Evolutionary conservation across 768 basidiomycete genomes (phyloP).

Genomic region (Suillus alpinus): DNA sequence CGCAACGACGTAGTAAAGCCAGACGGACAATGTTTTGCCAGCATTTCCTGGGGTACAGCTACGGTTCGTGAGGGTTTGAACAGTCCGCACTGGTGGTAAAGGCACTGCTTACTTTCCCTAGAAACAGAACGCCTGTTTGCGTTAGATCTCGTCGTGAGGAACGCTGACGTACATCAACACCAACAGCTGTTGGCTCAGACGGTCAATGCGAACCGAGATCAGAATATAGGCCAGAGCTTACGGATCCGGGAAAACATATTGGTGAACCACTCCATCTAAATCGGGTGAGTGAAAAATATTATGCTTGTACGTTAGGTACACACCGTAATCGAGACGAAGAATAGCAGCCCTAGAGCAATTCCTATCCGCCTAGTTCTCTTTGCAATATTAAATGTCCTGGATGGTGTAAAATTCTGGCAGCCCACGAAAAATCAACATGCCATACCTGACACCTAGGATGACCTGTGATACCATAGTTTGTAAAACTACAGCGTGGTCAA

Average conservation of each 20-base stretch:
- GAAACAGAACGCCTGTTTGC: constrained; percentile 3
- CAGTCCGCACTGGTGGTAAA: not conserved
- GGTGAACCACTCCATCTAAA: constrained; percentile 56
- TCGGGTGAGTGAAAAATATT: not conserved
- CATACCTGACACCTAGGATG: constrained; percentile 61
- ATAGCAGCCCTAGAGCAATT: constrained; percentile 36
- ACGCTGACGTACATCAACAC: constrained; percentile 17
- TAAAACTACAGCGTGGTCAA: constrained; percentile 39
- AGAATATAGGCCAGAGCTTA: constrained; percentile 30
- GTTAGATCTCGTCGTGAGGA: not conserved
- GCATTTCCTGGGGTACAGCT: constrained; percentile 48
- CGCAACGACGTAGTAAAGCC: constrained; percentile 56
- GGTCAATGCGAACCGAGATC: constrained; percentile 9
- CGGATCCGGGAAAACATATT: constrained; percentile 51
- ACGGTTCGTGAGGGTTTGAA: constrained; percentile 2
- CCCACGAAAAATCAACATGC: not conserved
- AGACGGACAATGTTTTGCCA: constrained; percentile 40
- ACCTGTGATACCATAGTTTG: constrained; percentile 65
- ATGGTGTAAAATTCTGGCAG: not conserved
- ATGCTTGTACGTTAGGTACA: constrained; percentile 16
- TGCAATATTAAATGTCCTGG: constrained; percentile 58
- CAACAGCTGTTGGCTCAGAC: constrained; percentile 14
- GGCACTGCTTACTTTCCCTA: constrained; percentile 35
- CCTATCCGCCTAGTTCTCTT: constrained; percentile 42
- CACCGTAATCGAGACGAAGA: constrained; percentile 42